phyloP scores from a whole-genome alignment of 148 eudicot genomes.

The Rhododendron ferrugineum region DNA sequence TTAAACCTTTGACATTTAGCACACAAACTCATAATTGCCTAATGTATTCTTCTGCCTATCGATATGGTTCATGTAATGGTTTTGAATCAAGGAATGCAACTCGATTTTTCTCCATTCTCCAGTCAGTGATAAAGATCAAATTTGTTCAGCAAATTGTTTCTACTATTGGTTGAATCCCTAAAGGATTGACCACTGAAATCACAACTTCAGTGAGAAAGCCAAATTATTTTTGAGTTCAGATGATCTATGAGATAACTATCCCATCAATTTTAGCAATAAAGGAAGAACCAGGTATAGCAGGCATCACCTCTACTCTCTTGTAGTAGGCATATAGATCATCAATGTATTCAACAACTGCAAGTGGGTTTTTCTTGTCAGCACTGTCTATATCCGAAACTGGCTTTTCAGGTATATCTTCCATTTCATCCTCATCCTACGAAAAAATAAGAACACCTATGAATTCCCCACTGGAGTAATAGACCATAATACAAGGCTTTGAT shows the following conservation, averaged over 20 bases:
- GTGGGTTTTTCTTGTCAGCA: conserved; percentile 49
- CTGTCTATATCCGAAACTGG: conserved; percentile 51
- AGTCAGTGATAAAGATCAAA: not conserved
- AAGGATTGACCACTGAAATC: not conserved
- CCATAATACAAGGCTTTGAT: not conserved
- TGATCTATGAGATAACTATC: not conserved
- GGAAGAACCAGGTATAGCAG: not conserved
- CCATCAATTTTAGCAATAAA: not conserved
- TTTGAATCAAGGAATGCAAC: not conserved
- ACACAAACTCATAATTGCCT: not conserved
- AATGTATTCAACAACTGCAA: conserved; percentile 65
- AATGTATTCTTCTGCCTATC: not conserved
- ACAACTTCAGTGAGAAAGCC: not conserved
- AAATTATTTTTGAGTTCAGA: not conserved
- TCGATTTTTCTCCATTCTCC: not conserved
- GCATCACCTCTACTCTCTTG: conserved; percentile 57
- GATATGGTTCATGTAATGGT: not conserved
- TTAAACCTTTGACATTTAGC: not conserved
- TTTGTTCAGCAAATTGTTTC: not conserved
- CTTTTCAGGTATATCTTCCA: conserved; percentile 60
- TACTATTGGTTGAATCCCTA: not conserved
- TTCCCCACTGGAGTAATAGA: not conserved
- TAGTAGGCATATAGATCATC: conserved; percentile 68
- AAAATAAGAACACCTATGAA: not conserved
- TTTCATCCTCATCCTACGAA: conserved; percentile 41